phyloP scores from a whole-genome alignment of 1,139 yeast species.

The Geotrichum reessii region DNA sequence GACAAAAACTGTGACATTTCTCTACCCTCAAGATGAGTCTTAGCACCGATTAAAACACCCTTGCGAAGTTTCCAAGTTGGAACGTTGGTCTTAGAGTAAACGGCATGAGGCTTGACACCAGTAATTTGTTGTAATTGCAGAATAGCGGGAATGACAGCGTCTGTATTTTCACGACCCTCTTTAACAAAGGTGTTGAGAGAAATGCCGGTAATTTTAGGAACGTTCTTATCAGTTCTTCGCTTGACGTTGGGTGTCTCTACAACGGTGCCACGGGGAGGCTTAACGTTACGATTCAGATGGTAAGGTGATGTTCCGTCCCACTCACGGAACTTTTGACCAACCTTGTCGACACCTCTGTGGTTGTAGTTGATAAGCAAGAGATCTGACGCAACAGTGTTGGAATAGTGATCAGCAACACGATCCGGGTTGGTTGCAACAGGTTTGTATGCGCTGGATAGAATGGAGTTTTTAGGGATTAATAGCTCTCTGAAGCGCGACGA shows the following conservation, averaged over 20 bases:
- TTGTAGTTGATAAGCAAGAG: conserved; percentile 68
- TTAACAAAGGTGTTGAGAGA: conserved; percentile 71
- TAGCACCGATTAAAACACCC: conserved; percentile 91
- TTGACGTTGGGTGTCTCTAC: conserved; percentile 70
- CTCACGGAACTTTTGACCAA: conserved; percentile 67
- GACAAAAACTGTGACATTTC: conserved; percentile 81
- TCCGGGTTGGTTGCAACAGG: conserved; percentile 73
- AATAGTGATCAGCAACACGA: conserved; percentile 72
- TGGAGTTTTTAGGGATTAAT: conserved; percentile 49
- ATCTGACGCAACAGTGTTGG: conserved; percentile 68
- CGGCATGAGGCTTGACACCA: conserved; percentile 71
- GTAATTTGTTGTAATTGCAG: conserved; percentile 89
- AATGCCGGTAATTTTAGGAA: conserved; percentile 65
- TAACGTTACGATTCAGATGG: conserved; percentile 65
- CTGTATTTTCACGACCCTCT: conserved; percentile 65
- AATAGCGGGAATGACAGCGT: conserved; percentile 71
- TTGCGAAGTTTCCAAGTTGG: conserved; percentile 83
- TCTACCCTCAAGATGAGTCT: conserved; percentile 68
- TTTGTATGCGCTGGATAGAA: conserved; percentile 55
- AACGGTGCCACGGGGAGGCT: conserved; percentile 40
- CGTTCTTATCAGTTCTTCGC: conserved; percentile 57
- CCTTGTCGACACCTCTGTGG: conserved; percentile 50
- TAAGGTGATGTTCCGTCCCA: conserved; percentile 92
- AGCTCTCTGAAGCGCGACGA: conserved; percentile 59
- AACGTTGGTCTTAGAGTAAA: conserved; percentile 72